Percentiles rank a stretch among this genome's conserved stretches.
phyloP scores from a whole-genome alignment of 495 filamentous ascomycete genomes.

The Neurospora sp. region DNA sequence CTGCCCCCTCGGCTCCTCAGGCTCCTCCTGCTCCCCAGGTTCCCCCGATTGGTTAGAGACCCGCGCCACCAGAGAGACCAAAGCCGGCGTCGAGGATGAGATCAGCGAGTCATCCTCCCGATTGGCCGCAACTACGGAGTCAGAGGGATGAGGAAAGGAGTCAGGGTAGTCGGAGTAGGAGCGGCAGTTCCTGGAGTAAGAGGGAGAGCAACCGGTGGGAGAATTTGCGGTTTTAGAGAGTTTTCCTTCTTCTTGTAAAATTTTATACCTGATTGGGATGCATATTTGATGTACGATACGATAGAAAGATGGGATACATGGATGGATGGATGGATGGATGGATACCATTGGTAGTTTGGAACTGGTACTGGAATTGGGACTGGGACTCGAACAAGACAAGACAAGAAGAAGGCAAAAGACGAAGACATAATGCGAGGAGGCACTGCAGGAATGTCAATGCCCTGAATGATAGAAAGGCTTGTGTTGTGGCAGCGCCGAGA shows the following conservation, averaged over 20 bases:
- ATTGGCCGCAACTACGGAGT: background rate
- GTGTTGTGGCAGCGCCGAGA: background rate
- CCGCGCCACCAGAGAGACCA: background rate
- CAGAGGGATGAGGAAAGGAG: background rate
- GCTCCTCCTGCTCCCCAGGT: background rate
- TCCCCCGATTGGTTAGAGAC: background rate
- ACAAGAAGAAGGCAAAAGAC: background rate
- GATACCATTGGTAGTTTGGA: background rate
- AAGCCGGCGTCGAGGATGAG: background rate
- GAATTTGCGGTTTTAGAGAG: background rate
- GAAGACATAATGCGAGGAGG: background rate
- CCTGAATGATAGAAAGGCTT: background rate
- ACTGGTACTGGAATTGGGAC: background rate
- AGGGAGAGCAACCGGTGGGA: background rate
- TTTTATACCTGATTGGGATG: background rate
- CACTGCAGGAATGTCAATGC: slow-evolving; percentile 3
- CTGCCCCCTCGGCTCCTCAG: background rate
- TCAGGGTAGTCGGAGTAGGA: background rate
- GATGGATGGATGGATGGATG: background rate
- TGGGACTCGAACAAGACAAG: background rate
- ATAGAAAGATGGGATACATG: background rate
- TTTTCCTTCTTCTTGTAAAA: background rate
- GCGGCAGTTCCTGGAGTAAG: background rate
- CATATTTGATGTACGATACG: background rate
- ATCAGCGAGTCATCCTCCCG: background rate